phyloP scores from a whole-genome alignment of 495 filamentous ascomycete genomes.

The Aspergillus panamensis region DNA sequence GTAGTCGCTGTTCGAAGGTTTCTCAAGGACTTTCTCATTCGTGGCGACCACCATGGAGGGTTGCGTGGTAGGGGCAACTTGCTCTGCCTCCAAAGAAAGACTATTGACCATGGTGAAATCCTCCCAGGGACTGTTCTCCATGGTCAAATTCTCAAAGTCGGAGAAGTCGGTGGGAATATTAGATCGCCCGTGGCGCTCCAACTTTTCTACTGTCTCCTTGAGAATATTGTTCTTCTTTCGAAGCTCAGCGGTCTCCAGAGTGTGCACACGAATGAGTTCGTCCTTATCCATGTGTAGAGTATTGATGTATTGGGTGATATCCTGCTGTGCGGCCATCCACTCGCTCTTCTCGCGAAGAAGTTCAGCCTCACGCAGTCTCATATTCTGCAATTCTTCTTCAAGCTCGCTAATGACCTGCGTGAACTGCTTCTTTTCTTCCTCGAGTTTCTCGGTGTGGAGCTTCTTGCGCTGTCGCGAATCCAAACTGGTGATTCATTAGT shows the following conservation, averaged over 20 bases:
- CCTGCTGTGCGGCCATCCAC: slow-evolving; percentile 62
- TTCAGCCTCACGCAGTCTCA: slow-evolving; percentile 54
- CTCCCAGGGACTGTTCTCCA: slow-evolving; percentile 74
- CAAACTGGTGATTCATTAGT: slow-evolving; percentile 58
- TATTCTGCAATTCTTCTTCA: slow-evolving; percentile 67
- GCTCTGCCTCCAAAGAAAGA: slow-evolving; percentile 48
- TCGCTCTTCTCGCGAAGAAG: slow-evolving; percentile 65
- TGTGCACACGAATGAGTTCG: slow-evolving; percentile 83
- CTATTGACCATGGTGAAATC: slow-evolving; percentile 69
- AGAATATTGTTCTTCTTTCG: slow-evolving; percentile 93
- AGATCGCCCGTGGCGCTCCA: slow-evolving; percentile 64
- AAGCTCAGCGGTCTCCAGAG: slow-evolving; percentile 88
- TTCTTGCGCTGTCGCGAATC: slow-evolving; percentile 98
- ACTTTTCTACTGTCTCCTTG: slow-evolving; percentile 76
- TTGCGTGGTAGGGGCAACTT: slow-evolving; percentile 21
- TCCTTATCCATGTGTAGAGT: slow-evolving; percentile 82
- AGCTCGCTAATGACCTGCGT: slow-evolving; percentile 68
- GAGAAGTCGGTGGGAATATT: slow-evolving; percentile 65
- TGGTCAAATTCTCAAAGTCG: slow-evolving; percentile 78
- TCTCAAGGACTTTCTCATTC: slow-evolving; percentile 58
- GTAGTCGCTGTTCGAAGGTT: slow-evolving; percentile 60
- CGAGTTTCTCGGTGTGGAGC: slow-evolving; percentile 93
- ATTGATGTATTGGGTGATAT: slow-evolving; percentile 71
- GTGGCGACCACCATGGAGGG: slow-evolving; percentile 22
- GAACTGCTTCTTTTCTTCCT: slow-evolving; percentile 94